Evolutionary conservation across 352 stramenopile species (phyloP), one percentile per base, ranked within the genome.

Genomic region (Phytophthora litchii): DNA sequence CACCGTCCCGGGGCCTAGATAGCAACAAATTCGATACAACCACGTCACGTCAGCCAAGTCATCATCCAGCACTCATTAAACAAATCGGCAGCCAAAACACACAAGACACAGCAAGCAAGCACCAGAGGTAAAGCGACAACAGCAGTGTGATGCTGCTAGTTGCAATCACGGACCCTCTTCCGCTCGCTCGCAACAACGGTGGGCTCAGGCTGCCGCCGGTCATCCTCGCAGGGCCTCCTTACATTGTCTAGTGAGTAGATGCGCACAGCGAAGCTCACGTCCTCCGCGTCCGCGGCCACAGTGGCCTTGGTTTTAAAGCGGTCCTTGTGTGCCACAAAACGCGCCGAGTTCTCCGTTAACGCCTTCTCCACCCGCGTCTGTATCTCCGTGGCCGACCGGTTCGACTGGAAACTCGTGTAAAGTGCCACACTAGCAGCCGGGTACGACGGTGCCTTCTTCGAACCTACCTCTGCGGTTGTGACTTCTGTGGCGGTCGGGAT

Each of bases 401-500:
- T 76, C 21, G 83, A 86, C 65, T 90, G 76, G 64, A 92, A 92
- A 62, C 70, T 87, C 48, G 83, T 92, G 67, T 90, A 89, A 40
- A 92, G 62, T 9, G 80, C 78, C 38, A 92, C 80, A 52, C 71
- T 83, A 27, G 65, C 47, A 35, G 77, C 64, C 19, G 76, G 83
- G 23, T 90, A 90, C 21, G 85, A 64, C 31, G 81, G 81, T 16
- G 78, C 68, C 50, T 74, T 67, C 17, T 50, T 64, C 27, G 65
- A 60, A 56, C 48, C 60, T 65, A 61, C 25, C 14, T 83, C 76
- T 47, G 63, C 64, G 16, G 65, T 67, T 27, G 61, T 65, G 23
- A 54, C 11, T 19, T 10, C 60, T 45, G 59, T 34, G 36, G 60
- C 43, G 11, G 44, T 60, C n/a, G 60, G 48, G 34, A 59, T 37